phyloP scores from a whole-genome alignment of 2,329 filamentous ascomycete genomes.

The Ceratocystis smalleyi region DNA sequence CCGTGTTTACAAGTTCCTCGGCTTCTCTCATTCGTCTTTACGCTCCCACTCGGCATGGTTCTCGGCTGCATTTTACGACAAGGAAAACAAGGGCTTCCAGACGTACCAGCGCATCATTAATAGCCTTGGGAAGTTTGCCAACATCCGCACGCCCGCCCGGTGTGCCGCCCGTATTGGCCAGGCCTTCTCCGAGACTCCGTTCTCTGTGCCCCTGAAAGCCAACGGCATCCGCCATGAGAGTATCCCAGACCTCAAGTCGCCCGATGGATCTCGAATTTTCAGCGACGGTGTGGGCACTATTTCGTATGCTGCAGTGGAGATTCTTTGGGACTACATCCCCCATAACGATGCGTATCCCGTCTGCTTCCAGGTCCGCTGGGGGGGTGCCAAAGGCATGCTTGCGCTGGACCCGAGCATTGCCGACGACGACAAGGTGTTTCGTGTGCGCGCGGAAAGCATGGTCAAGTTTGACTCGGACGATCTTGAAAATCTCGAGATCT shows the following conservation, averaged over 20 bases:
- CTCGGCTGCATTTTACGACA: slow-evolving; percentile 31
- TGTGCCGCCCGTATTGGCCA: slow-evolving; percentile 46
- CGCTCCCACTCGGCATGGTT: slow-evolving; percentile 57
- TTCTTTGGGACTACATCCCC: slow-evolving; percentile 43
- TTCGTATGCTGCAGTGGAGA: slow-evolving; percentile 41
- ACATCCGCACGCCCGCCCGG: slow-evolving; percentile 38
- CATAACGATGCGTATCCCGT: slow-evolving; percentile 37
- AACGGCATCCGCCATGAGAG: slow-evolving; percentile 23
- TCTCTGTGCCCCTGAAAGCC: slow-evolving; percentile 37
- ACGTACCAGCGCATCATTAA: slow-evolving; percentile 31
- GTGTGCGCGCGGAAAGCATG: slow-evolving; percentile 57
- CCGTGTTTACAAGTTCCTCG: slow-evolving; percentile 49
- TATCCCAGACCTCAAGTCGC: slow-evolving; percentile 38
- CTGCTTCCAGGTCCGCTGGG: slow-evolving; percentile 59
- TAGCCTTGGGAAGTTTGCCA: slow-evolving; percentile 34
- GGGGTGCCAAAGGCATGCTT: slow-evolving; percentile 65
- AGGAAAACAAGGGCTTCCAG: slow-evolving; percentile 22
- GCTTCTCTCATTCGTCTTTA: slow-evolving; percentile 67
- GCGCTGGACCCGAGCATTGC: slow-evolving; percentile 46
- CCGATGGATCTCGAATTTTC: slow-evolving; percentile 42
- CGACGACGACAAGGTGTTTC: slow-evolving; percentile 42
- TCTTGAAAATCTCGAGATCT: slow-evolving; percentile 49
- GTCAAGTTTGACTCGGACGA: slow-evolving; percentile 52
- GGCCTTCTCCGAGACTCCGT: slow-evolving; percentile 61
- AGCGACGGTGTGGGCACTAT: slow-evolving; percentile 70